Evolutionary conservation across 192 early-diverging fungal species (phyloP), one percentile per base, ranked within the genome.

Genomic region (Gryganskiella cystojenkinii): DNA sequence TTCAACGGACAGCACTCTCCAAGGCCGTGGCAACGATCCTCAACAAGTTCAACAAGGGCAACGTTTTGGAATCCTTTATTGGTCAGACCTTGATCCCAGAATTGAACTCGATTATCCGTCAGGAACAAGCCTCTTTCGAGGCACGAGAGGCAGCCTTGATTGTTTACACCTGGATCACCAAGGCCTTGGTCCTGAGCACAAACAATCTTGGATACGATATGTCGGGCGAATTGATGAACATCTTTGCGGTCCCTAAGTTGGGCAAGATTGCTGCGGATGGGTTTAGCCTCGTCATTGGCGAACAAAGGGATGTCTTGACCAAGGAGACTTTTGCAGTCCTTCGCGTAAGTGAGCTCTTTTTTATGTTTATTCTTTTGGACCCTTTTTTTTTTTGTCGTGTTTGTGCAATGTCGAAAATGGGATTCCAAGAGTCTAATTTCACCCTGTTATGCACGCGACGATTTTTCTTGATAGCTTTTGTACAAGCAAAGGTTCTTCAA

Each of bases 401-500:
- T 30, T 70, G 5, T 35, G 42, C 22, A 37, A 25, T 35, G 6
- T 13, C 28, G 24, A 20, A 24, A 1, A 17, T 30, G 40, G 13
- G 25, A 28, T 28, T 13, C n/a, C 22, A 30, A 8, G 8, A 40
- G 37, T 3, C 11, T 15, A 31, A 33, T 43, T 24, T 45, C 34
- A 15, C 3, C n/a, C 53, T 34, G 3, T 55, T 75, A 76, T 37
- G 68, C 72, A 14, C 53, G 45, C 19, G 2, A 31, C 35, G 14
- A 17, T 69, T 52, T n/a, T 24, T 67, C 55, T 51, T 83, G n/a
- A 13, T 84, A 90, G 84, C 70, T 92, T 15, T 74, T 99, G 24
- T 92, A 92, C 69, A 93, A 94, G 76, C 96, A 98, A 72, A 82
- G 91, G 25, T 92, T 97, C 64, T 97, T 95, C 70, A 87, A 90